Conservation (phyloP, 352 stramenopile species). For the Phytopythium vexans region DNA sequence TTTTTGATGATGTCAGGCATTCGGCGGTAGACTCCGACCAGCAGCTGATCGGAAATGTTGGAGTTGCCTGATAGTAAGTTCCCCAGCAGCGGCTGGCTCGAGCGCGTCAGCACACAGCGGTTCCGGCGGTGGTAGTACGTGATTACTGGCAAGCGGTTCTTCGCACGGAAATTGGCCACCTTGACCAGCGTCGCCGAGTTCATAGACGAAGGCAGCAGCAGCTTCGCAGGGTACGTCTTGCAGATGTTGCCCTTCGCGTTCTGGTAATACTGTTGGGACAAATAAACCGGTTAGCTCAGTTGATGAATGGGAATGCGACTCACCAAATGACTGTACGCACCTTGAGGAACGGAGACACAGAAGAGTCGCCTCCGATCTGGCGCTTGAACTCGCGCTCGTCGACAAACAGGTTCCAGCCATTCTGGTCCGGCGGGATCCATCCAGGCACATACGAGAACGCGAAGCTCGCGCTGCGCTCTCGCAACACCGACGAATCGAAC, state of each 20-base stretch:
- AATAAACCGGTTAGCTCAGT: too few species aligned
- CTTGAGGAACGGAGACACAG: constrained; percentile 70
- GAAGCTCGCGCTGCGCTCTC: constrained; percentile 63
- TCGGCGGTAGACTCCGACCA: constrained; percentile 69
- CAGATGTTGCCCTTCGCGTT: constrained; percentile 80
- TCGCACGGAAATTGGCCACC: constrained; percentile 80
- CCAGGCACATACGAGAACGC: constrained; percentile 60
- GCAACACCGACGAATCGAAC: constrained; percentile 20
- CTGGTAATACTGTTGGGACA: constrained; percentile 57
- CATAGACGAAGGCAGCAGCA: constrained; percentile 74
- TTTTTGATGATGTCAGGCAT: constrained; percentile 82
- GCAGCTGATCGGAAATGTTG: constrained; percentile 72
- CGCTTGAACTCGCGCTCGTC: constrained; percentile 78
- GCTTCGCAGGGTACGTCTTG: constrained; percentile 76
- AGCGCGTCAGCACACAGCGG: constrained; percentile 77
- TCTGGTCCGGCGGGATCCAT: constrained; percentile 31
- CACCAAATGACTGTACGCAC: constrained; percentile 13
- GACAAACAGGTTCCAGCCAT: constrained; percentile 77
- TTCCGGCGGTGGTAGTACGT: constrained; percentile 83
- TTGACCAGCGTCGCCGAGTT: constrained; percentile 61
- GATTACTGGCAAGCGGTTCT: constrained; percentile 84
- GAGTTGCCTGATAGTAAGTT: constrained; percentile 69
- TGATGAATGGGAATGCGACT: not conserved
- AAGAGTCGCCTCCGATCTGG: constrained; percentile 59
- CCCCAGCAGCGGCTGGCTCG: constrained; percentile 75